Percentiles rank a stretch among this genome's conserved stretches.
Evolutionary conservation across 1,284 basidiomycete species (phyloP).

Genomic region (Rhodofomes roseus): DNA sequence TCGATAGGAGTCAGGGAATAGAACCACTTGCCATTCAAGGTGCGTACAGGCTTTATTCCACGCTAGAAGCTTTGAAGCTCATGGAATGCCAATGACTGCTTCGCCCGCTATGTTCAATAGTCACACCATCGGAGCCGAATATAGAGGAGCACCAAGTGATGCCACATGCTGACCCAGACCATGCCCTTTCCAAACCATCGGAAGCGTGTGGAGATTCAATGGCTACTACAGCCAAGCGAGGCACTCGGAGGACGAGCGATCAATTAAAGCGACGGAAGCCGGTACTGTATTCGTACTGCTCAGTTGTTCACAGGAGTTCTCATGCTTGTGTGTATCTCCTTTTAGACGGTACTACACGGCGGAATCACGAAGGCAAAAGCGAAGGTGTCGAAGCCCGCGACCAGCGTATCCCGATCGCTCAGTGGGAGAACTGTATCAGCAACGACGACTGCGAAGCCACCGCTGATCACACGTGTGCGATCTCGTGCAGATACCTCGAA

Average conservation of each 20-base stretch:
- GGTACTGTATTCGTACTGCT: neutral
- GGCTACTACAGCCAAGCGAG: neutral
- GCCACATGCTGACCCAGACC: neutral
- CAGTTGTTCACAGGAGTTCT: neutral
- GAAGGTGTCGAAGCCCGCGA: slow-evolving; percentile 4
- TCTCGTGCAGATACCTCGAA: neutral
- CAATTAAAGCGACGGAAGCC: neutral
- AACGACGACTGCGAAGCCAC: neutral
- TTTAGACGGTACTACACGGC: slow-evolving; percentile 10
- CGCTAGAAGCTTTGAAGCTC: neutral
- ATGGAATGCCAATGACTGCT: neutral
- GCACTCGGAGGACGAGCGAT: neutral
- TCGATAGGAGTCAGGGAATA: neutral
- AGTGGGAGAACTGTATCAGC: neutral
- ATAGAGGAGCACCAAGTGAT: neutral
- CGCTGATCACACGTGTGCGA: neutral
- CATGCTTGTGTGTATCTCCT: neutral
- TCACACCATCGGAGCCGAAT: neutral
- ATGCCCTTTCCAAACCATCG: neutral
- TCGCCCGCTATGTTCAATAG: neutral
- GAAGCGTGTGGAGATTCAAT: neutral
- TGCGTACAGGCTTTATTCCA: neutral
- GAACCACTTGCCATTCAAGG: neutral
- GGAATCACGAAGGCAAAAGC: slow-evolving; percentile 18
- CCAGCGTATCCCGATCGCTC: neutral